These are phyloP conservation scores for Microdochium nivale DNA, from an alignment of 2,329 filamentous ascomycete species.

Conservation along the genomic window DNA sequence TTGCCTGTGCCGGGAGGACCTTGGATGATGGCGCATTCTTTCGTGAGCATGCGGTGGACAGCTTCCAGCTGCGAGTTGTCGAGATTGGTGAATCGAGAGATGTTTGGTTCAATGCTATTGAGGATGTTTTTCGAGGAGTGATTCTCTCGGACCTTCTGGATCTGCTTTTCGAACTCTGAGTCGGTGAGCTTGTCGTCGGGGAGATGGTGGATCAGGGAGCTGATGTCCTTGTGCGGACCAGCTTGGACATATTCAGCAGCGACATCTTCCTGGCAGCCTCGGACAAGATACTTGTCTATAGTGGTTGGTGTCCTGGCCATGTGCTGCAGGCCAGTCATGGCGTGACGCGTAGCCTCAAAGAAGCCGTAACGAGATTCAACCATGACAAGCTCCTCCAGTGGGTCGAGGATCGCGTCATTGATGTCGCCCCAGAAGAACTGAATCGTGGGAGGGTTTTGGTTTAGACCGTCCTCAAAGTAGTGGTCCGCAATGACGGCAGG, in stretches of 20 bases:
- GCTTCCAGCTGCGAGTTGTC: slow-evolving; percentile 66
- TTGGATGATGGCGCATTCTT: slow-evolving; percentile 67
- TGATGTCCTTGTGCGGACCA: slow-evolving; percentile 22
- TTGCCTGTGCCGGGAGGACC: slow-evolving; percentile 72
- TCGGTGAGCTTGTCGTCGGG: slow-evolving; percentile 8
- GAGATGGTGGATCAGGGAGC: slow-evolving; percentile 19
- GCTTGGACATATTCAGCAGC: slow-evolving; percentile 21
- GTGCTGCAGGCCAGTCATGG: slow-evolving; percentile 62
- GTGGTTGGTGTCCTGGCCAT: slow-evolving; percentile 40
- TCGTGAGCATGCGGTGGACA: slow-evolving; percentile 61
- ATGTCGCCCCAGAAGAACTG: slow-evolving; percentile 64
- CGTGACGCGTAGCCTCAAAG: slow-evolving; percentile 69
- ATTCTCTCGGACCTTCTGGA: slow-evolving; percentile 10
- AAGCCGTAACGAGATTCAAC: slow-evolving; percentile 66
- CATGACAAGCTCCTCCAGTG: slow-evolving; percentile 65
- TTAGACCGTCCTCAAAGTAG: slow-evolving; percentile 48
- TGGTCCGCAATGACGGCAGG: slow-evolving; percentile 67
- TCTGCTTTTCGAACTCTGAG: slow-evolving; percentile 4
- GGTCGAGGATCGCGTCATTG: slow-evolving; percentile 57
- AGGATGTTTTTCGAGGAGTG: slow-evolving; percentile 12
- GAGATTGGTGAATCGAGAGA: slow-evolving; percentile 31
- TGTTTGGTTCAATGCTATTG: slow-evolving; percentile 12
- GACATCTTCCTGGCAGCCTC: slow-evolving; percentile 25
- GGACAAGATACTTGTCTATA: slow-evolving; percentile 53
- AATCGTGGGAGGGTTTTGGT: slow-evolving; percentile 60